These are phyloP conservation scores for Miscanthus sacchariflorus DNA, from an alignment of 202 grass and related monocot species.

Conservation along the genomic window DNA sequence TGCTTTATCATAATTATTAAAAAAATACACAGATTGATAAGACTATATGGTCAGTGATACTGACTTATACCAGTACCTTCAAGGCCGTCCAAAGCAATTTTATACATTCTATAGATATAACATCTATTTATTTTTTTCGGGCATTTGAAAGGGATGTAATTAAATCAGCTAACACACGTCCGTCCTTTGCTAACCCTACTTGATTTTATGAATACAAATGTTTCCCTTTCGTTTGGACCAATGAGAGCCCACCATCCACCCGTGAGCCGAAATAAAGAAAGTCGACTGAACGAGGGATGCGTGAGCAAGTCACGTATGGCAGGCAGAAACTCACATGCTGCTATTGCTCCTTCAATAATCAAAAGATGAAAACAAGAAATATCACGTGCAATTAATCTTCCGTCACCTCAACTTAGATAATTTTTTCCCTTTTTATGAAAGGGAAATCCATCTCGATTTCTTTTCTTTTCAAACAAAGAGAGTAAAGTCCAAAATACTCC, in stretches of 20 bases:
- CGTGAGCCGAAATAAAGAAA: slow-evolving; percentile 27
- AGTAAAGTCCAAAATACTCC: too few species aligned
- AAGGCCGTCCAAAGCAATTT: background rate
- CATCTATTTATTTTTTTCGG: background rate
- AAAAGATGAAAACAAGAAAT: background rate
- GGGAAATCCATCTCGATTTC: background rate
- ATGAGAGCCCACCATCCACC: slow-evolving; percentile 30
- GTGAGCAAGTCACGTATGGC: slow-evolving; percentile 6
- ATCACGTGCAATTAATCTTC: slow-evolving; percentile 21
- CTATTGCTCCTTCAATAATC: background rate
- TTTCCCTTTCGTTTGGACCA: background rate
- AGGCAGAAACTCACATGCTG: slow-evolving; percentile 15
- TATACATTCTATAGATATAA: background rate
- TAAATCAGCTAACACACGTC: background rate
- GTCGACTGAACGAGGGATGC: background rate
- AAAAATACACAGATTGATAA: too few species aligned
- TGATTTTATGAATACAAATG: background rate
- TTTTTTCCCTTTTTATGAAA: background rate
- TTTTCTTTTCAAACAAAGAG: background rate
- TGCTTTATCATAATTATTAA: too few species aligned
- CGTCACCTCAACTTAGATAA: background rate
- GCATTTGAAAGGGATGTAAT: background rate
- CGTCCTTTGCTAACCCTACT: background rate
- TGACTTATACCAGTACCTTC: too few species aligned
- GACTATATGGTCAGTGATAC: too few species aligned